Base-by-base conservation (phyloP, 2,329 filamentous ascomycete genomes). In the Diaporthe sp. region DNA sequence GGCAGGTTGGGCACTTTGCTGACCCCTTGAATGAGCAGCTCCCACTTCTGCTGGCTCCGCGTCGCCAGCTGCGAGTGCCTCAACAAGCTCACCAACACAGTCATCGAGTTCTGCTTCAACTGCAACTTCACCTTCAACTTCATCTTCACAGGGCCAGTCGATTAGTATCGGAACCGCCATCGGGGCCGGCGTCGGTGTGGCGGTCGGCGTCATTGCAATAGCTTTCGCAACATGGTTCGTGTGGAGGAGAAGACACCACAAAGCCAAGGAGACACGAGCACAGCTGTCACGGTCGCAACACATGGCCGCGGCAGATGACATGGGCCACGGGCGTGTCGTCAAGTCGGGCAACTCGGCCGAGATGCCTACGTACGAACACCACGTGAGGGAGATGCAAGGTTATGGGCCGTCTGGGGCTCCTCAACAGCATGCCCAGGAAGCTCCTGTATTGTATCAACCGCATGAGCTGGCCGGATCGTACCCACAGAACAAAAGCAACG, bases 321-420 rank as follows among this genome's bases (percentile, higher is more conserved):
- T 5, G 17, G 17, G 30, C 39, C 7, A 32, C 2, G 2, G 19
- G 6, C 4, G 19, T 47, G 22, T 27, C 12, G 50, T 13, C 10
- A 35, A 65, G 25, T 2, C 27, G 42, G 42, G 27, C 1, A n/a
- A 27, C 15, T 35, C 42, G 17, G 50, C 27, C 61, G 61, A 50
- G 27, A 65, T 65, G 61, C 42, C 61, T 35, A 65, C 61, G 3
- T 35, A 65, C 8, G 61, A 65, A 25, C 61, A 65, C 13, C 61
- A 65, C 19, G 42, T 65, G 42, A 4, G 61, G 30, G 42, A 65
- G 30, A 17, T 65, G 27, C 61, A 65, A 9, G 44, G 42, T 35
- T 42, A 44, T 9, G 42, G 25, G 22, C 19, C 4, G 4, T 25
- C 10, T 4, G 12, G n/a, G 2, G 4, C 13, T 9, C 5, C 19